These are phyloP conservation scores for Penicillium vulpinum DNA, from an alignment of 2,329 filamentous ascomycete species.

Conservation along the genomic window DNA sequence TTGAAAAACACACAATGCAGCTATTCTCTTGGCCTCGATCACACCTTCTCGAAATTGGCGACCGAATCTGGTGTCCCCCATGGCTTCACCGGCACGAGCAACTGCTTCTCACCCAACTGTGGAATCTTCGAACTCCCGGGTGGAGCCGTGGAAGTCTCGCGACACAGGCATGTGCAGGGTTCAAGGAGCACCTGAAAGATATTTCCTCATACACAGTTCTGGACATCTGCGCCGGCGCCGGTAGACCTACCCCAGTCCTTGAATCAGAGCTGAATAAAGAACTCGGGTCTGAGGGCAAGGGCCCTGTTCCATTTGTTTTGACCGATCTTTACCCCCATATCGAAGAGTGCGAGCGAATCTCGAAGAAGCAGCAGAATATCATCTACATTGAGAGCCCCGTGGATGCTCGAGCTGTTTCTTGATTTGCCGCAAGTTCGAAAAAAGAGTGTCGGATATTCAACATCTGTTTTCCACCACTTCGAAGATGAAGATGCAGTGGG, in stretches of 20 bases:
- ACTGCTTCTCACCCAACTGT: constrained; percentile 24
- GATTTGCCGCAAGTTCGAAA: constrained; percentile 48
- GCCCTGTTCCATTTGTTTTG: constrained; percentile 59
- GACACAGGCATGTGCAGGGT: constrained; percentile 14
- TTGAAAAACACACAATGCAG: neutral
- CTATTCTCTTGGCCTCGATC: constrained; percentile 16
- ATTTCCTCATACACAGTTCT: constrained; percentile 63
- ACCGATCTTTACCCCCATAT: constrained; percentile 67
- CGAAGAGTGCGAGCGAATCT: constrained; percentile 58
- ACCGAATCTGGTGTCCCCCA: constrained; percentile 65
- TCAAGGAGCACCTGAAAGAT: constrained; percentile 41
- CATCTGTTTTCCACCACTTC: constrained; percentile 76
- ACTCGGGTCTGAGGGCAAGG: constrained; percentile 19
- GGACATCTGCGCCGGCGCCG: constrained; percentile 74
- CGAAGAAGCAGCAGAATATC: constrained; percentile 56
- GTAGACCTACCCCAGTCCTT: constrained; percentile 67
- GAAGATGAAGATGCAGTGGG: constrained; percentile 61
- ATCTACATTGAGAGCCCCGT: constrained; percentile 62
- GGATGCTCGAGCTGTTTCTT: constrained; percentile 53
- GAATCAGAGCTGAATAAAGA: constrained; percentile 59
- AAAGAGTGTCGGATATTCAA: constrained; percentile 70
- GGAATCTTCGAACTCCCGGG: constrained; percentile 20
- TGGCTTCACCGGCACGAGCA: constrained; percentile 59
- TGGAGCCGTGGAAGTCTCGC: constrained; percentile 18
- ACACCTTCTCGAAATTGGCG: constrained; percentile 68